phyloP scores from a whole-genome alignment of 768 basidiomycete genomes.

The Pseudohyphozyma bogoriensis region DNA sequence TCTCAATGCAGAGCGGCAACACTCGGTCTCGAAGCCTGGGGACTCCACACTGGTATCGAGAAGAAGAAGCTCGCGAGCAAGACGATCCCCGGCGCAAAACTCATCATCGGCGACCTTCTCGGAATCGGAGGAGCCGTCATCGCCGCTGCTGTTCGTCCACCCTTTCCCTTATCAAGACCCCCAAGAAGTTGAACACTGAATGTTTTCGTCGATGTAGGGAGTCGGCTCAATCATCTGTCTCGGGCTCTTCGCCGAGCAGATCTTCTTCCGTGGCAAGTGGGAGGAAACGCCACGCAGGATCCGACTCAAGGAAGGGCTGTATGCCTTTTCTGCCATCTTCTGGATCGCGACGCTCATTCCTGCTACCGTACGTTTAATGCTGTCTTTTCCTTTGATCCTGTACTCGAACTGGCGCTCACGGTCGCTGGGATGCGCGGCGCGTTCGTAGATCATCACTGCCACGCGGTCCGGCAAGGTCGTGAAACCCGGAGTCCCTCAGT shows the following conservation, averaged over 20 bases:
- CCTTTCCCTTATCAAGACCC: background rate
- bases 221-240: conserved; percentile 8
- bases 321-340: conserved; percentile 11
- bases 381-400: background rate
- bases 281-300: conserved; percentile 17
- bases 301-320: conserved; percentile 21
- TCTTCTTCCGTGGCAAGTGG: conserved; percentile 1
- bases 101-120: conserved; percentile 13
- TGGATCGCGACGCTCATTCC: conserved; percentile 18
- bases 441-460: too few species aligned
- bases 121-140: conserved; percentile 9
- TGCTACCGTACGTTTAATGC: conserved; percentile 1
- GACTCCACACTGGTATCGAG: background rate
- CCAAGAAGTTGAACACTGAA: background rate
- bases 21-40: too few species aligned
- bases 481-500: background rate
- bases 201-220: background rate
- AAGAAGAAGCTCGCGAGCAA: conserved; percentile 1
- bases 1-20: too few species aligned
- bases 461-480: conserved; percentile 3
- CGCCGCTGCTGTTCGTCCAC: conserved; percentile 7
- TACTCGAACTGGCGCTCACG: too few species aligned
- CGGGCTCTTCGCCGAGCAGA: conserved; percentile 1
- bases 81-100: conserved; percentile 1
- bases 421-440: too few species aligned